Percentiles rank a stretch among this genome's conserved stretches.
Conservation (phyloP, 805 yeast species). For the Priceomyces castillae region DNA sequence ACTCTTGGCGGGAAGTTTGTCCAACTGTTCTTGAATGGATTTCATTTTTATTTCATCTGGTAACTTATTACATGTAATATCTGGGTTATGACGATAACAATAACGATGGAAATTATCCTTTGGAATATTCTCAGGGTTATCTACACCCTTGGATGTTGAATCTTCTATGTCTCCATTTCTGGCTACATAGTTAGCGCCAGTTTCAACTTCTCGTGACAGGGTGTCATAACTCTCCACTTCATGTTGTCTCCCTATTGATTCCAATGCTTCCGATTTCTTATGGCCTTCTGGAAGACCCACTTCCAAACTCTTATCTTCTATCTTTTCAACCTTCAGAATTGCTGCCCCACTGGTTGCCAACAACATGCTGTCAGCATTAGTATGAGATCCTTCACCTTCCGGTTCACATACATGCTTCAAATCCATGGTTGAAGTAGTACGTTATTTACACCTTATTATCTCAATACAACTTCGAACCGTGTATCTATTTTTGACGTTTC, state of each 20-base stretch:
- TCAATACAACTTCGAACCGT: too few species aligned
- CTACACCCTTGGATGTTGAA: constrained; percentile 40
- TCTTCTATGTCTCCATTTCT: constrained; percentile 21
- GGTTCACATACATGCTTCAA: constrained; percentile 12
- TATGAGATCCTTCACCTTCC: constrained; percentile 1
- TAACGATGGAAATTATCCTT: constrained; percentile 59
- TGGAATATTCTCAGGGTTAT: constrained; percentile 42
- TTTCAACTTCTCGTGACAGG: background rate
- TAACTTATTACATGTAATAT: constrained; percentile 66
- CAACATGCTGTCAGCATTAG: constrained; percentile 8
- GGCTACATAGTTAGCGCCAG: constrained; percentile 11
- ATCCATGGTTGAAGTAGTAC: constrained; percentile 7
- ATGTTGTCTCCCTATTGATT: background rate
- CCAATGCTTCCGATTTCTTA: background rate
- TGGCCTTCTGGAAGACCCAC: background rate
- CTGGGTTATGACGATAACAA: constrained; percentile 94
- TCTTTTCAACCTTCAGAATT: background rate
- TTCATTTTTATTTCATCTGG: constrained; percentile 65
- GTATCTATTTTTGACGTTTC: too few species aligned
- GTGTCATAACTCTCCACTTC: constrained; percentile 2
- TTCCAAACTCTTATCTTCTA: background rate
- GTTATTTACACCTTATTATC: background rate
- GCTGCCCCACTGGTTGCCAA: constrained; percentile 2
- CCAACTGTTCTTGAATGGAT: constrained; percentile 57
- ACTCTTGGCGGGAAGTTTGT: constrained; percentile 63